Evolutionary conservation across 441 rosid genomes (phyloP).

Genomic region (Populus hybrid): DNA sequence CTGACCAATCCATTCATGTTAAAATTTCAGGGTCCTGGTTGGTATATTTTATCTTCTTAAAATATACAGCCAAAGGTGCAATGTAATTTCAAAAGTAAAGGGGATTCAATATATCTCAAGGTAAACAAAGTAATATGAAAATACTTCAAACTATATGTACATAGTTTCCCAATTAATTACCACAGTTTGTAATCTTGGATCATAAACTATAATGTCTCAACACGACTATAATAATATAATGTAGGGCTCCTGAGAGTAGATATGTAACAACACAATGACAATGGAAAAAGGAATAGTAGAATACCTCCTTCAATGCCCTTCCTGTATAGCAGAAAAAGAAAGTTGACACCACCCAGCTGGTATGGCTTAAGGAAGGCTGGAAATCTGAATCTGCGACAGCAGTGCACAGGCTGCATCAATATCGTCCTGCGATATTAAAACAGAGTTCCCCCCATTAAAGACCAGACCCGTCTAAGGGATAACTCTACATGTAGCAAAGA

Average conservation of each 20-base stretch:
- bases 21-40: neutral
- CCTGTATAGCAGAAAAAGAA: constrained; percentile 80
- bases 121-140: neutral
- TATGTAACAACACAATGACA: constrained; percentile 7
- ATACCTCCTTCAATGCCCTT: constrained; percentile 92
- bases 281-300: neutral
- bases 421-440: constrained; percentile 52
- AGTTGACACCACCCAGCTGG: constrained; percentile 92
- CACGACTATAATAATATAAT: neutral
- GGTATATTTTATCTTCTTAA: neutral
- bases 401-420: constrained; percentile 65
- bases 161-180: neutral
- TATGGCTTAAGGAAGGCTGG: constrained; percentile 92
- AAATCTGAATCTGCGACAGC: constrained; percentile 61
- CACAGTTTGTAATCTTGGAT: neutral
- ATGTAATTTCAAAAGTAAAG: neutral
- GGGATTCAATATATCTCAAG: neutral
- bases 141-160: neutral
- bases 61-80: neutral
- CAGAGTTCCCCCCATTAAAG: constrained; percentile 1
- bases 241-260: neutral
- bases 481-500: neutral
- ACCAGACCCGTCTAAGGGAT: neutral
- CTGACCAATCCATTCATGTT: neutral
- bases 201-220: neutral